Evolutionary conservation across 2,329 filamentous ascomycete species (phyloP).

Genomic region (Davidsoniella australis): DNA sequence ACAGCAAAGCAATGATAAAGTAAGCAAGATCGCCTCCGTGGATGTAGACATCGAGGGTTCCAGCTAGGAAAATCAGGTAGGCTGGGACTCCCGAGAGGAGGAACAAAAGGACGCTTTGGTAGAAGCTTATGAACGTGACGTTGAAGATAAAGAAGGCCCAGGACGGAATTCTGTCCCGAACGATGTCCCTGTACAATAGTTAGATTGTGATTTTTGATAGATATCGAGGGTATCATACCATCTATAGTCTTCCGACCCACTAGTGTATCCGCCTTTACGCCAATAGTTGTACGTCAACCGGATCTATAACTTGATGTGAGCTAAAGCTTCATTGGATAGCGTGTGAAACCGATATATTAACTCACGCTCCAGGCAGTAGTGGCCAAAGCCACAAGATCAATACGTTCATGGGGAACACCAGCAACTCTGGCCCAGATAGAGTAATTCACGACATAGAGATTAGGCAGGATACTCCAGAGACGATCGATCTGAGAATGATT

Average conservation of each 20-base stretch:
- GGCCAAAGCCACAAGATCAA: conserved; percentile 57
- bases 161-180: conserved; percentile 47
- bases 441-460: conserved; percentile 74
- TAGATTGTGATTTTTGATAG: conserved; percentile 3
- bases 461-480: conserved; percentile 77
- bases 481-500: conserved; percentile 98
- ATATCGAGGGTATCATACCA: conserved; percentile 32
- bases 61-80: conserved; percentile 64
- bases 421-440: conserved; percentile 64
- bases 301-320: conserved; percentile 27
- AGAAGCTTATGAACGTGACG: conserved; percentile 70
- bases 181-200: conserved; percentile 39
- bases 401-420: conserved; percentile 48
- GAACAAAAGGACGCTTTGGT: conserved; percentile 69
- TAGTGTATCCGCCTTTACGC: conserved; percentile 77
- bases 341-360: background rate
- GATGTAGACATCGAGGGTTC: conserved; percentile 39
- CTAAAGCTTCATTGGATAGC: background rate
- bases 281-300: conserved; percentile 94
- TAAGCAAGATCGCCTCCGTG: conserved; percentile 31
- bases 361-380: conserved; percentile 66
- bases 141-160: conserved; percentile 71
- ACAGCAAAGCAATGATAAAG: conserved; percentile 26
- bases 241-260: conserved; percentile 88
- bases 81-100: conserved; percentile 57